A percentile compares a stretch with the other conserved stretches of the same genome.
phyloP scores from a whole-genome alignment of 371 early-diverging fungal genomes.

The Capniomyces stellatus region DNA sequence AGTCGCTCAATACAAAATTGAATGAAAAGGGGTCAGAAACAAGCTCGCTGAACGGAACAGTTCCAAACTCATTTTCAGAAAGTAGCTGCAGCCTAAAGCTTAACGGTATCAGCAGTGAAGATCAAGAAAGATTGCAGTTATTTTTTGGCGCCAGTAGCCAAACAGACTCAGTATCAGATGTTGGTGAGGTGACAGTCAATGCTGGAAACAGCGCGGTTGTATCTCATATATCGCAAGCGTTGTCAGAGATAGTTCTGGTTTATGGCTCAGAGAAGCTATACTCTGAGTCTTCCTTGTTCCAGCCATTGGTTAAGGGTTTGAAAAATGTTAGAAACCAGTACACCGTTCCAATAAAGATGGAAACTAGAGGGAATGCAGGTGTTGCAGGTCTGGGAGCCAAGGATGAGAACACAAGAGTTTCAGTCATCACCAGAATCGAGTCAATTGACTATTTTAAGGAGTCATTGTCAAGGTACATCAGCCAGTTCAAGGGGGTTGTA shows the following conservation, averaged over 20 bases:
- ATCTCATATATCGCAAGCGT: background rate
- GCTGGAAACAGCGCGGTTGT: background rate
- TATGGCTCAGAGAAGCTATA: background rate
- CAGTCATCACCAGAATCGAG: constrained; percentile 51
- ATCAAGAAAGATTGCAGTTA: too few species aligned
- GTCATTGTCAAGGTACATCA: constrained; percentile 48
- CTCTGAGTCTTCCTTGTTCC: background rate
- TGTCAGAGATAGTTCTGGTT: background rate
- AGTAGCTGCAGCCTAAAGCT: too few species aligned
- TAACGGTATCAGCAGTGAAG: too few species aligned
- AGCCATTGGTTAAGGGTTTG: background rate
- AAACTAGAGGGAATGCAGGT: constrained; percentile 64
- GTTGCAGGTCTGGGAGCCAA: constrained; percentile 64
- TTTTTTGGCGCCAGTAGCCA: too few species aligned
- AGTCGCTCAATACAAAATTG: too few species aligned
- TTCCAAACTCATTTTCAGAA: too few species aligned
- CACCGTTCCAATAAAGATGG: constrained; percentile 22
- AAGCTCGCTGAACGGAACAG: too few species aligned
- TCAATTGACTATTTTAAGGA: constrained; percentile 66
- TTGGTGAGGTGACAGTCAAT: too few species aligned
- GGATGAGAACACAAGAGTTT: constrained; percentile 25
- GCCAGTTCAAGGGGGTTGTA: constrained; percentile 42
- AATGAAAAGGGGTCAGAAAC: too few species aligned
- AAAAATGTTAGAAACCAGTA: background rate
- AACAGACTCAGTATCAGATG: too few species aligned